Base-by-base conservation (phyloP, 257 asterid species). In the Plectranthus barbatus region DNA sequence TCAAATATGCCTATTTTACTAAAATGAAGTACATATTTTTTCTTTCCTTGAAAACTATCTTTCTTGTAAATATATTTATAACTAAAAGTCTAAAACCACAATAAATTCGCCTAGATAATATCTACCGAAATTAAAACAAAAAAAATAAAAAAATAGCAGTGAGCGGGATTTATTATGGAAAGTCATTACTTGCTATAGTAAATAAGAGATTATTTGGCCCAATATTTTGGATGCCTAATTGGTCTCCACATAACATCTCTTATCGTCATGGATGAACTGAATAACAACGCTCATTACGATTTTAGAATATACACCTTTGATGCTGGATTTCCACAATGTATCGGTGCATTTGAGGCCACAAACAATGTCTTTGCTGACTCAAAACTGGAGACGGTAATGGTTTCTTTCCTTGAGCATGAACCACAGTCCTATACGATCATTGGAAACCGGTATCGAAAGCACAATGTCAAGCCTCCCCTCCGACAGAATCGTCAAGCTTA, bases 201-300 rank as follows among this genome's bases (percentile, higher is more conserved):
- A 44, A 54, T 29, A 31, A 36, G 10, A 31, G 21, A 44, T 42
- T 48, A 47, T 3, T 10, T 42, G 18, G 66, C 44, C 91, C 92
- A 82, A 8, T 77, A 83, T 66, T 77, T 84, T 79, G 85, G 61
- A 84, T 80, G 44, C 82, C 88, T 82, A 84, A 72, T 77, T 80
- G 57, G 80, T 84, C 75, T 84, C 88, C 79, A 84, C 45, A 65
- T 82, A 77, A 75, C 88, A 75, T 56, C 77, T 82, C 60, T 80
- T 77, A 64, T 84, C 92, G 55, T 84, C 92, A 29, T 84, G 86
- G 39, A 82, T 72, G 29, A 84, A 84, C 85, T 84, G 84, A 48
- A 74, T 34, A 9, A 1, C 1, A 5, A 19, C 19, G 44, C n/a
- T n/a, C n/a, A n/a, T n/a, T 17, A 17, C n/a, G 4, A 18, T 20